Conservation (phyloP, 768 basidiomycete genomes). For the Xanthoconium stramineum region DNA sequence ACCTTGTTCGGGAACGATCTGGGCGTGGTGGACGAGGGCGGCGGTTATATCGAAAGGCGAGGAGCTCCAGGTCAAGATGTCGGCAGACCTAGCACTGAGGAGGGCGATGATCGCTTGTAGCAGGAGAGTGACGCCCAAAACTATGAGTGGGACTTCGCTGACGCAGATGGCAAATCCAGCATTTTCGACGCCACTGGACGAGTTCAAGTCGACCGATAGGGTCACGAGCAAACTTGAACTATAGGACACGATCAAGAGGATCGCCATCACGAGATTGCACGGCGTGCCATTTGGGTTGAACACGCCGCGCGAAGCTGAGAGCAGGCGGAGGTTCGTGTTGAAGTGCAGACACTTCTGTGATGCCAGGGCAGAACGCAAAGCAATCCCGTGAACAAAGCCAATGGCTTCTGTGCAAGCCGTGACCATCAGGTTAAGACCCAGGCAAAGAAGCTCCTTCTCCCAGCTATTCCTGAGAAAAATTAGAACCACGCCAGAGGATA, state of each 20-base stretch:
- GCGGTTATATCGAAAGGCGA: constrained; percentile 31
- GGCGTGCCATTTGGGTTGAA: constrained; percentile 23
- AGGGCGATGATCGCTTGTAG: constrained; percentile 26
- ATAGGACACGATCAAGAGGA: constrained; percentile 30
- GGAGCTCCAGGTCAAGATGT: constrained; percentile 33
- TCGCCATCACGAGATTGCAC: constrained; percentile 22
- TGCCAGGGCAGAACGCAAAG: constrained; percentile 27
- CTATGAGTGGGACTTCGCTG: constrained; percentile 25
- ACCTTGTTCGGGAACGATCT: constrained; percentile 15
- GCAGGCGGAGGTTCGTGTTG: constrained; percentile 30
- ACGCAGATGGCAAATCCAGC: constrained; percentile 15
- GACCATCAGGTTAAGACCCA: constrained; percentile 28
- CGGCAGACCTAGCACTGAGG: constrained; percentile 16
- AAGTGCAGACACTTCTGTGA: constrained; percentile 24
- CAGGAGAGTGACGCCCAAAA: constrained; percentile 24
- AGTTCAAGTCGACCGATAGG: constrained; percentile 12
- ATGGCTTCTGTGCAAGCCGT: constrained; percentile 28
- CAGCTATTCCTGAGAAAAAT: constrained; percentile 9
- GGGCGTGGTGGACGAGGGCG: constrained; percentile 27
- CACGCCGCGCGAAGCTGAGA: constrained; percentile 19
- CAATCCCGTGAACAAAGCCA: constrained; percentile 27
- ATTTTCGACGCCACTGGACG: constrained; percentile 10
- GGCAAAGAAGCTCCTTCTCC: constrained; percentile 20
- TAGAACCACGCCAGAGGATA: constrained; percentile 25
- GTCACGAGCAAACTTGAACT: constrained; percentile 26